Percentiles rank a stretch among this genome's conserved stretches.
These are phyloP conservation scores for Psophocarpus tetragonolobus DNA, from an alignment of 306 rosid species.

Conservation along the genomic window DNA sequence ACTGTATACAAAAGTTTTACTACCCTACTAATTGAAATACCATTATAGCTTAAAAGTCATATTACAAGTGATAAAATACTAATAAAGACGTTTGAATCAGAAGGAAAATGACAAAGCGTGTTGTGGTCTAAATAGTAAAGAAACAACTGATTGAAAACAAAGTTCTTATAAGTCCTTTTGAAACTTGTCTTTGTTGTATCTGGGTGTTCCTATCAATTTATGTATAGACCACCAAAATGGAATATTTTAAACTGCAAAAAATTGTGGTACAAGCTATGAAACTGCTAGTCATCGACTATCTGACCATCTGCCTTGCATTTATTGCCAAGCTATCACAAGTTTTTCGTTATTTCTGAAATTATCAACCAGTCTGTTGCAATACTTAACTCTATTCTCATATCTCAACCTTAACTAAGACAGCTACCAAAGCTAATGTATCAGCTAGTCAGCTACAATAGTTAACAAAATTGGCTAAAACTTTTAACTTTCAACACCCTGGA, in stretches of 20 bases:
- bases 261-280: background rate
- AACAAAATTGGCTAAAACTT: background rate
- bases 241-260: background rate
- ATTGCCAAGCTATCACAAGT: background rate
- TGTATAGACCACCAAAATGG: constrained; percentile 12
- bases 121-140: background rate
- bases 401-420: background rate
- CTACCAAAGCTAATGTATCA: background rate
- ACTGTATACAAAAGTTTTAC: background rate
- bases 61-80: background rate
- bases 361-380: background rate
- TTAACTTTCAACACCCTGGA: background rate
- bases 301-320: constrained; percentile 7
- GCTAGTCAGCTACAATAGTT: background rate
- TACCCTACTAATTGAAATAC: background rate
- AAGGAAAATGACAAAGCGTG: constrained; percentile 18
- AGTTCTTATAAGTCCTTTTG: background rate
- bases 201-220: background rate
- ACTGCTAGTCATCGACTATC: background rate
- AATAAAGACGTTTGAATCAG: background rate
- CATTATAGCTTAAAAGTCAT: background rate
- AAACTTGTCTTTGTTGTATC: background rate
- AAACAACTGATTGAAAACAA: background rate
- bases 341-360: background rate
- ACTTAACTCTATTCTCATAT: background rate